Conservation (phyloP, 352 stramenopile genomes). For the Phytophthora cactorum region DNA sequence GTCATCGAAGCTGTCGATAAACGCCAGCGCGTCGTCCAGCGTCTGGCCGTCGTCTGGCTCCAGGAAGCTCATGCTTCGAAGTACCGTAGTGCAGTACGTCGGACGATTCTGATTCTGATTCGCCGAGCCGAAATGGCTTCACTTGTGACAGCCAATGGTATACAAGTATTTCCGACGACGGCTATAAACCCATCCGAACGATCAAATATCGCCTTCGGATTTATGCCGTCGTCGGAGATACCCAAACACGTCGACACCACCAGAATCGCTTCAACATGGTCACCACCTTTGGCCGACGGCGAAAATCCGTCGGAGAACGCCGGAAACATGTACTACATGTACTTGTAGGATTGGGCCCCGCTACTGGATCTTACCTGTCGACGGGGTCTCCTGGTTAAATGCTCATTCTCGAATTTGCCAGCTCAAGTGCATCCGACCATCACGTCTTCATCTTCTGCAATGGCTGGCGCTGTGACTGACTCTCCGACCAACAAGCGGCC, state of each 20-base stretch:
- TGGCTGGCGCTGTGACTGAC: constrained; percentile 21
- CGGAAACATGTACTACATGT: not conserved
- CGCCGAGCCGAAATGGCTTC: constrained; percentile 2
- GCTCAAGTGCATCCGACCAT: constrained; percentile 9
- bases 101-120: too few relatives aligned
- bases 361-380: not conserved
- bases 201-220: constrained; percentile 15
- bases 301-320: constrained; percentile 18
- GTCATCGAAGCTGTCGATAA: too few relatives aligned
- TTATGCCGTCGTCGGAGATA: constrained; percentile 18
- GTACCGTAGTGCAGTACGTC: too few relatives aligned
- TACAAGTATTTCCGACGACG: constrained; percentile 7
- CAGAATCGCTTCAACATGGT: constrained; percentile 31
- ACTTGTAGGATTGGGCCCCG: not conserved
- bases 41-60: not conserved
- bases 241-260: constrained; percentile 16
- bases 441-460: constrained; percentile 8
- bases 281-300: constrained; percentile 30
- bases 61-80: not conserved
- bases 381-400: not conserved
- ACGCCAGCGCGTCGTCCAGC: not conserved
- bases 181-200: not conserved
- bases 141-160: too few relatives aligned
- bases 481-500: constrained; percentile 38
- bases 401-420: constrained; percentile 38